Evolutionary conservation across 1,284 basidiomycete genomes (phyloP).

Genomic region (Neonothopanus nambi): DNA sequence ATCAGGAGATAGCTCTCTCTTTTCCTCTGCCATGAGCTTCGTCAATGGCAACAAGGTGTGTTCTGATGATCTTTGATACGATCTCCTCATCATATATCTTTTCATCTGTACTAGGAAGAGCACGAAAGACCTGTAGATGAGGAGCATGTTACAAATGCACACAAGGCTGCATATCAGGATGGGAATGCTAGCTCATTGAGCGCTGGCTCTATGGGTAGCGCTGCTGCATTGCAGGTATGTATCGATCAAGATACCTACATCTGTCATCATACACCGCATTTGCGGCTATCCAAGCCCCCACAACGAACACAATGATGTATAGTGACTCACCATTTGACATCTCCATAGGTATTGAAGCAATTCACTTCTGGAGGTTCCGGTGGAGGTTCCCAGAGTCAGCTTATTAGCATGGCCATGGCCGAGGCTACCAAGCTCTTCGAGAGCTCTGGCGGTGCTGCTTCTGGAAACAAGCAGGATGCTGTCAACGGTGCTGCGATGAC

Average conservation of each 20-base stretch:
- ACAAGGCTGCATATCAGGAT: slow-evolving; percentile 60
- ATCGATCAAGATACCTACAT: neutral
- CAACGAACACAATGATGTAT: neutral
- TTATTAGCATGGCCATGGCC: slow-evolving; percentile 83
- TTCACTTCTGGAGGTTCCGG: slow-evolving; percentile 58
- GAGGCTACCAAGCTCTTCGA: slow-evolving; percentile 78
- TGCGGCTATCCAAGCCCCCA: neutral
- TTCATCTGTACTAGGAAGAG: slow-evolving; percentile 37
- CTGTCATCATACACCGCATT: slow-evolving; percentile 8
- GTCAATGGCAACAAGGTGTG: slow-evolving; percentile 51
- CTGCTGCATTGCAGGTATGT: slow-evolving; percentile 72
- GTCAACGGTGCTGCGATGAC: slow-evolving; percentile 83
- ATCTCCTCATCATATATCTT: neutral
- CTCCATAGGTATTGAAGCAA: slow-evolving; percentile 51
- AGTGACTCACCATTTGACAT: neutral
- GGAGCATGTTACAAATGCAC: slow-evolving; percentile 59
- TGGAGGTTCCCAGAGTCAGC: slow-evolving; percentile 53
- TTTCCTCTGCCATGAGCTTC: slow-evolving; percentile 52
- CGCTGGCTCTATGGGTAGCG: slow-evolving; percentile 66
- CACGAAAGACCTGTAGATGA: slow-evolving; percentile 66
- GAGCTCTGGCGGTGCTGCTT: slow-evolving; percentile 59
- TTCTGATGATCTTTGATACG: slow-evolving; percentile 1
- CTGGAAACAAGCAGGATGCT: slow-evolving; percentile 78
- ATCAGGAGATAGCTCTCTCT: slow-evolving; percentile 52
- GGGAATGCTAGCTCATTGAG: slow-evolving; percentile 50